These are phyloP conservation scores for Escallonia herrerae DNA, from an alignment of 129 eudicot genomes.

Conservation along the genomic window DNA sequence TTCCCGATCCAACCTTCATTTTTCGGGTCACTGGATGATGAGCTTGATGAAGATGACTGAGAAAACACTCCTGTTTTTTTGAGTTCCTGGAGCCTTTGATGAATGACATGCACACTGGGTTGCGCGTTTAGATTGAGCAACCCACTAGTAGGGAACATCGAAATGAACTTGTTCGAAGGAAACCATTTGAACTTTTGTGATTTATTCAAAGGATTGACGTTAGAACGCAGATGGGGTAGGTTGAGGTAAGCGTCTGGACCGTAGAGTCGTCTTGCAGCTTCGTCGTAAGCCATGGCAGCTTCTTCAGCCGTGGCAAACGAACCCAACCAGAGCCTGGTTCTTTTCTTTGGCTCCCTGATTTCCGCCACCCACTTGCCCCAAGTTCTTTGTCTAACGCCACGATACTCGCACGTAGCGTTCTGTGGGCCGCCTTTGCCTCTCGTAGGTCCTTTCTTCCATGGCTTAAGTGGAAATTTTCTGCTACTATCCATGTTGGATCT, in stretches of 20 bases:
- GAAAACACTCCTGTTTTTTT: constrained; percentile 34
- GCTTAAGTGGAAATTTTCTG: constrained; percentile 56
- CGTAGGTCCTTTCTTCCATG: constrained; percentile 97
- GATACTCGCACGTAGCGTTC: constrained; percentile 75
- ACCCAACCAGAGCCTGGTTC: constrained; percentile 83
- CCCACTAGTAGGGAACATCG: constrained; percentile 56
- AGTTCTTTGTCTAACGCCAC: constrained; percentile 88
- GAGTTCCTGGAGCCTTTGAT: constrained; percentile 81
- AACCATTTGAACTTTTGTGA: constrained; percentile 88
- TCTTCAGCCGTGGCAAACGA: constrained; percentile 90
- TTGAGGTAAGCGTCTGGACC: constrained; percentile 94
- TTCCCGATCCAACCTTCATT: constrained; percentile 15
- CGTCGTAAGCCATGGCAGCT: constrained; percentile 94
- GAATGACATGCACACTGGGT: constrained; percentile 86
- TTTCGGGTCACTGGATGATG: constrained; percentile 45
- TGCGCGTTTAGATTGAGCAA: constrained; percentile 79
- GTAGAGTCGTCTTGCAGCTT: constrained; percentile 82
- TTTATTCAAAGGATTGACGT: constrained; percentile 76
- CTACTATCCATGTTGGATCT: constrained; percentile 48
- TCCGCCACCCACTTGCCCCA: constrained; percentile 99
- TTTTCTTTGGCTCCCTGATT: constrained; percentile 85
- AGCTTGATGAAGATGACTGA: constrained; percentile 34
- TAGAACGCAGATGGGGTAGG: constrained; percentile 73
- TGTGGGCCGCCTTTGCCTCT: constrained; percentile 97
- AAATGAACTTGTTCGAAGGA: constrained; percentile 53